Base-by-base conservation (phyloP, 1,139 yeast genomes). In the Pichia sp. region DNA sequence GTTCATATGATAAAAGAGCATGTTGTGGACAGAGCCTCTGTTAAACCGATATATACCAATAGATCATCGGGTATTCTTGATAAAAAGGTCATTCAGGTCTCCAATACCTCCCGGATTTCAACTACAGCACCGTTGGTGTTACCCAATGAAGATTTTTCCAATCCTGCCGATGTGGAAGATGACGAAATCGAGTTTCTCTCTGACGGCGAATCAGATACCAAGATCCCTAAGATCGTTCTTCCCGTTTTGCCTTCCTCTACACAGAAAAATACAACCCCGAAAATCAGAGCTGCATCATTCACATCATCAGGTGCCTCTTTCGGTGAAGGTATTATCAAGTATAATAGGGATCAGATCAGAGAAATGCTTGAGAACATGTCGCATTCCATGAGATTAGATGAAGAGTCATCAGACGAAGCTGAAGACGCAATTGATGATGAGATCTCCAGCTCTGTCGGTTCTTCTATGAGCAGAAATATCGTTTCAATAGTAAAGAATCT, bases 321-420 rank as follows among this genome's bases (percentile, higher is more conserved):
- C 54, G 71, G 71, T 27, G 71, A 67, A 53, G 71, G 71, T 6
- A 67, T 67, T 30, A 66, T 67, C 36, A 67, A 66, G 53, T 67
- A 64, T 51, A 66, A 63, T 50, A 55, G 71, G 38, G 62, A 61
- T 31, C 71, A 67, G 54, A 66, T 67, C 29, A 53, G 68, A 16
- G 69, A 65, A 48, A 67, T 67, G 71, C 55, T 65, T 31, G 58
- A 60, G 40, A 56, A 58, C 17, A 52, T 65, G 60, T 54, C 67
- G 4, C 47, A 48, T 16, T 40, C 51, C 29, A 38, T 51, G 27
- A 55, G 52, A 3, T 42, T 53, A 8, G 56, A 54, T 29, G 60
- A 58, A 30, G 63, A 59, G 41, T 50, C 58, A 1, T 60, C 58
- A 3, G 60, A 49, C 31, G 59, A 55, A 29, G 52, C 46, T 14